Base-by-base conservation (phyloP, 1,284 basidiomycete species). In the Nidula niveotomentosa region DNA sequence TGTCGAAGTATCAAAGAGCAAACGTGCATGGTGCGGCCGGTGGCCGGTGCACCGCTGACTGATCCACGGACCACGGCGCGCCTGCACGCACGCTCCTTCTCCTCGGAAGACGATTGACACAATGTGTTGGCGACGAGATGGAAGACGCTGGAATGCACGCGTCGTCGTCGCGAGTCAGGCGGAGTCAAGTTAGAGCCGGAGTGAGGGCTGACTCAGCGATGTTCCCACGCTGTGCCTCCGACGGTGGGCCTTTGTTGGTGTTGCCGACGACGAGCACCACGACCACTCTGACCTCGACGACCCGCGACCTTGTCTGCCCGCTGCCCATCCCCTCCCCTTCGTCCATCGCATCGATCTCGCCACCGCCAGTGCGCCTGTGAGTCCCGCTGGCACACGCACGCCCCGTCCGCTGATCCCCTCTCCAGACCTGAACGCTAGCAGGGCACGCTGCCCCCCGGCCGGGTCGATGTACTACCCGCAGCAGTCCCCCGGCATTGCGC, bases 401-500 rank as follows among this genome's bases (percentile, higher is more conserved):
- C 30, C 30, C 30, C 30, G 30, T 30, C 30, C 30, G 30, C 30
- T 30, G 30, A 30, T 2, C 23, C 23, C 23, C 3, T 3, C 30
- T 5, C 30, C 30, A 30, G 30, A 30, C 30, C 30, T 30, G 30
- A 30, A 30, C 30, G 30, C 30, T 4, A 2, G 30, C 39, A 41
- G 39, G 17, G 39, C 39, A 2, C 6, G 17, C 39, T 41, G 39
- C 39, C 44, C 36, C 50, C 63, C 57, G 62, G 64, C 71, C 62
- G 69, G 74, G 76, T 72, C 70, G 69, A 91, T 91, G 88, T 91
- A 88, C 75, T 90, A 87, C 72, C 78, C 88, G 65, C 87, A 89
- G 68, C 88, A 88, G 70, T 90, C 88, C 59, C 88, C 88, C 65
- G 86, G 84, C 69, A 84, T 90, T 65, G 76, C 80, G 59, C 88